Base-by-base conservation (phyloP, 768 basidiomycete species). In the Lactarius hatsudake region DNA sequence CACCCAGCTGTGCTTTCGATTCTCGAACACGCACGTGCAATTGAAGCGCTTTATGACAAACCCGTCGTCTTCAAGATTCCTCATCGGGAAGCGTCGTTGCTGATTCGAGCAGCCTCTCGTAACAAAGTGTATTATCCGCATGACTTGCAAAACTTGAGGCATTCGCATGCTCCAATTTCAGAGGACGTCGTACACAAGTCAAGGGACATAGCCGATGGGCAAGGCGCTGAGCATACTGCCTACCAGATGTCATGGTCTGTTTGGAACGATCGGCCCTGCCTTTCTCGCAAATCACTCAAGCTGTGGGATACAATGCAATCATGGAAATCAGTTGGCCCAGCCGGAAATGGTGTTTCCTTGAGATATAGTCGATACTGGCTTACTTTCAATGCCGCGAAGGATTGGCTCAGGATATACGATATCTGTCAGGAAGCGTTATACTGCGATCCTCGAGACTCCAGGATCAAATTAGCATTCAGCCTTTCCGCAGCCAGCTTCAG, bases 291-390 rank as follows among this genome's bases (percentile, higher is more conserved):
- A 4, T 20, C 18, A 5, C 13, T 20, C 0, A 20, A 26, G 9
- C 57, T 53, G 2, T 64, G 63, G 63, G 57, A 64, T 8, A 1
- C 12, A 0, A 10, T 59, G 5, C n/a, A 59, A 4, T 51, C 63
- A 3, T 64, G 63, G 63, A 40, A 20, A 13, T 58, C 63, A n/a
- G 1, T 64, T 28, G 63, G 63, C 45, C 56, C 63, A 34, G 32
- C 32, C 32, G 32, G 26, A 7, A 5, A 34, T 18, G 18, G 12
- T 0, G n/a, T 64, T 20, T 64, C 57, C 12, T 18, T 64, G 10
- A 23, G 57, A 12, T 64, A 59, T 23, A 64, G 57, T 58, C 57
- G 23, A 48, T 59, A 64, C 48, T 64, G 63, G 63, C 63, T 64
- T 4, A 28, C 58, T 4, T 64, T 64, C 45, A 3, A 64, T 59